Percentiles rank a stretch among this genome's conserved stretches.
Conservation (phyloP, 106 monocot genomes). For the Dendrobium officinale region DNA sequence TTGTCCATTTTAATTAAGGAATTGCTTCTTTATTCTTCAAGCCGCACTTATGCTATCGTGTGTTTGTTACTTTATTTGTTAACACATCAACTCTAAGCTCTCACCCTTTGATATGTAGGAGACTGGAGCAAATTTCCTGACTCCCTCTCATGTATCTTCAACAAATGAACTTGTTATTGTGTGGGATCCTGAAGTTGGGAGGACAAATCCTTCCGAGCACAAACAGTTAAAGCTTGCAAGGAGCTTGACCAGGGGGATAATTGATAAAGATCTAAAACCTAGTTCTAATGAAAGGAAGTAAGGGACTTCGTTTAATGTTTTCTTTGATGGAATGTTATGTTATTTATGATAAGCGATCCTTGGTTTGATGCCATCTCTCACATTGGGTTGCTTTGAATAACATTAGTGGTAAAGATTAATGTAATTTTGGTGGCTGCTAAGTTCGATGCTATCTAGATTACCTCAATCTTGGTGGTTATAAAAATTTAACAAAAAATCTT, state of each 20-base stretch:
- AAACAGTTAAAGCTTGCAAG: slow-evolving; percentile 97
- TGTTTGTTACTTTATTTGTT: neutral
- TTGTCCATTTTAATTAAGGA: neutral
- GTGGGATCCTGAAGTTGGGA: slow-evolving; percentile 98
- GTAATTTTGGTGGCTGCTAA: no score
- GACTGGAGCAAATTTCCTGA: slow-evolving; percentile 58
- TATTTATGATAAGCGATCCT: neutral
- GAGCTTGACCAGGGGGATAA: slow-evolving; percentile 83
- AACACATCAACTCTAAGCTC: neutral
- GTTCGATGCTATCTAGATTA: no score
- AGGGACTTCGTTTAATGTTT: neutral
- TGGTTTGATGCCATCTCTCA: neutral
- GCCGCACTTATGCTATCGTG: neutral
- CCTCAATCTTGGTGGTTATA: no score
- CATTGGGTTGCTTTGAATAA: no score
- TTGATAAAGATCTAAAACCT: slow-evolving; percentile 92
- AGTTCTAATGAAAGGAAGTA: slow-evolving; percentile 79
- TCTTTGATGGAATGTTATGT: neutral
- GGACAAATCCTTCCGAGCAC: slow-evolving; percentile 96
- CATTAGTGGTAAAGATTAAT: no score
- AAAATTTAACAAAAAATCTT: no score
- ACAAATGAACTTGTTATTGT: slow-evolving; percentile 95
- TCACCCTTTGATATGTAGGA: slow-evolving; percentile 43
- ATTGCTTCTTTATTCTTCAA: neutral
- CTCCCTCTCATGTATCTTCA: slow-evolving; percentile 56